Evolutionary conservation across 2,329 filamentous ascomycete genomes (phyloP), one percentile per base, ranked within the genome.

Genomic region (Sporothrix dimorphospora): DNA sequence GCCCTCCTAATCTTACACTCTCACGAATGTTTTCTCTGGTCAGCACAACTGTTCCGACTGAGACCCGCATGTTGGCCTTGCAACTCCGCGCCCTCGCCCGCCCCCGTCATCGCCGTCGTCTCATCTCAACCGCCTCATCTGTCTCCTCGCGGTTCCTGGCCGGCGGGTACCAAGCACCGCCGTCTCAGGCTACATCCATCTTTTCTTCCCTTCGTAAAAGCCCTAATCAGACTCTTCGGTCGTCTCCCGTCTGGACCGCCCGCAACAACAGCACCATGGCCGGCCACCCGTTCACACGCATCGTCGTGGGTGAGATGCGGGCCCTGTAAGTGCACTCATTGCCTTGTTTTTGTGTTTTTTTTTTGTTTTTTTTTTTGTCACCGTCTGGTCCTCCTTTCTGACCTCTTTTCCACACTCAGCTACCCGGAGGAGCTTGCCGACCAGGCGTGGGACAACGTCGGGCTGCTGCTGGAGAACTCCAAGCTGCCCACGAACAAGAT

Each of bases 381-480:
- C 4, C 1, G 3, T 7, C 11, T 34, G 30, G 6, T 45, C 16
- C 16, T 8, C 11, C 11, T 45, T 45, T 45, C 42, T 27, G 11
- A 14, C 24, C 2, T 12, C 21, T 24, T 14, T 11, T 14, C 21
- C 21, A 55, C 5, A 12, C n/a, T n/a, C 67, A 96, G 94, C 73
- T 99, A 97, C 79, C 96, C 96, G 0, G 93, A 97, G 79, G 89
- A 90, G 73, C 85, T 98, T 55, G 96, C 96, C 11, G 96, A 98
- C 79, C 91, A 91, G 77, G 90, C 92, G 75, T 99, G 94, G 87
- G 96, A 99, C 80, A 99, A 99, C 79, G 97, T 97, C n/a, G 96
- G 96, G 67, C 87, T 98, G 69, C 86, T 97, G 67, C 77, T 86
- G 70, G 82, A 82, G 74, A 84, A 85, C 76, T 63, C 71, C 59